Evolutionary conservation across 495 filamentous ascomycete genomes (phyloP), one percentile per base, ranked within the genome.

Genomic region (Massariosphaeria phaeospora): DNA sequence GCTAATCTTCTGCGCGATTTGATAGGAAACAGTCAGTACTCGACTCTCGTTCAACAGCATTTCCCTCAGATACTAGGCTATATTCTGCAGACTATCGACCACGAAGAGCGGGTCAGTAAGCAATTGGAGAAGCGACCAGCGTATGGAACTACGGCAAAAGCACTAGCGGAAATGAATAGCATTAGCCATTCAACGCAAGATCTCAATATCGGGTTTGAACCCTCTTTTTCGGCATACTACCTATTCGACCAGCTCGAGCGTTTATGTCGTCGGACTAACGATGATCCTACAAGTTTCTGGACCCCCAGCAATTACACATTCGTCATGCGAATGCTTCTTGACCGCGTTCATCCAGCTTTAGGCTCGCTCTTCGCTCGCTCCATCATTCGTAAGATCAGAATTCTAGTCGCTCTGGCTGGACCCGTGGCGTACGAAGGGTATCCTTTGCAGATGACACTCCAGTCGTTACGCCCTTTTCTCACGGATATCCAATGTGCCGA

Each of bases 391-490:
- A 95, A 90, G 58, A 78, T 97, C 29, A 77, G 89, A 44, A 80
- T 95, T 21, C 68, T 97, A 12, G 75, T 96, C 18, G 87, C 81
- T 43, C 68, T 97, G 54, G 84, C 89, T 36, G 89, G 88, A 7
- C 63, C 75, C 15, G 74, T 80, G 15, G 87, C 86, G 23, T 72
- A 85, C 34, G 69, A 80, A 42, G 84, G 84, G 1, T 97, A 96
- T 69, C 86, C 88, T 5, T 69, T 97, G n/a, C 88, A 97, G 64
- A 94, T 96, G 89, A 72, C 91, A 0, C 73, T 97, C 21, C 85
- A 89, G 61, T 81, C 88, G 3, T 75, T 97, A 34, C 76, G 84
- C 15, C 83, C 84, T 1, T 95, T 87, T 56, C 74, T 96, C 17
- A 79, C 81, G 1, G 87, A 96, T 61, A 71, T 80, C 1, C 81